These are phyloP conservation scores for Trifolium subterraneum DNA, from an alignment of 306 rosid genomes.

Conservation along the genomic window DNA sequence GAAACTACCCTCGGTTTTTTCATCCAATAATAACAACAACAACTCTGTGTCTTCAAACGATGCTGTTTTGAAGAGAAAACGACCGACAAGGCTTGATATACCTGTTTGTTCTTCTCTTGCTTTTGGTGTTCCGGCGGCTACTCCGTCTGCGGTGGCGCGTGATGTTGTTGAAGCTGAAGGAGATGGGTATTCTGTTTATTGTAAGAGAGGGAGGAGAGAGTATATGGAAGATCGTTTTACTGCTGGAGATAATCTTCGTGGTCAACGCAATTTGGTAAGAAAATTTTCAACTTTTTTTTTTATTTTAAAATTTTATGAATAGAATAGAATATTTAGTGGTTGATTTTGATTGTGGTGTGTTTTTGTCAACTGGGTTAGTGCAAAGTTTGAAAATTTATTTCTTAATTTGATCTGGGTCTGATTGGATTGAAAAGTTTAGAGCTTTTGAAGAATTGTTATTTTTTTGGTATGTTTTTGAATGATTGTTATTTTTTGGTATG, in stretches of 20 bases:
- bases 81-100: constrained; percentile 79
- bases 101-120: constrained; percentile 57
- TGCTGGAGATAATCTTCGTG: constrained; percentile 66
- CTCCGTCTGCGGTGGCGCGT: constrained; percentile 56
- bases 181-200: constrained; percentile 68
- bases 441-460: not conserved
- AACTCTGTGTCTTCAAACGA: constrained; percentile 51
- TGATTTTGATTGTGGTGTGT: not conserved
- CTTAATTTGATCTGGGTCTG: constrained; percentile 33
- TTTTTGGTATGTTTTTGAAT: not conserved
- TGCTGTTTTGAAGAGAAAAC: constrained; percentile 81
- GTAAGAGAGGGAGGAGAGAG: constrained; percentile 92
- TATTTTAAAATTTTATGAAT: not conserved
- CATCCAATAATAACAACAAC: constrained; percentile 33
- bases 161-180: constrained; percentile 69
- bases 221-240: constrained; percentile 91
- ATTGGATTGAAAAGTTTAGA: not conserved
- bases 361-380: constrained; percentile 33
- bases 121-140: constrained; percentile 51
- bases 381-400: constrained; percentile 30
- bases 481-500: not conserved
- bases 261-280: constrained; percentile 77
- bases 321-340: not conserved
- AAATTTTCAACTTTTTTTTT: not conserved
- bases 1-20: constrained; percentile 55